Percentiles rank a stretch among this genome's conserved stretches.
These are phyloP conservation scores for Dioszegia crocea DNA, from an alignment of 768 basidiomycete species.

Conservation along the genomic window DNA sequence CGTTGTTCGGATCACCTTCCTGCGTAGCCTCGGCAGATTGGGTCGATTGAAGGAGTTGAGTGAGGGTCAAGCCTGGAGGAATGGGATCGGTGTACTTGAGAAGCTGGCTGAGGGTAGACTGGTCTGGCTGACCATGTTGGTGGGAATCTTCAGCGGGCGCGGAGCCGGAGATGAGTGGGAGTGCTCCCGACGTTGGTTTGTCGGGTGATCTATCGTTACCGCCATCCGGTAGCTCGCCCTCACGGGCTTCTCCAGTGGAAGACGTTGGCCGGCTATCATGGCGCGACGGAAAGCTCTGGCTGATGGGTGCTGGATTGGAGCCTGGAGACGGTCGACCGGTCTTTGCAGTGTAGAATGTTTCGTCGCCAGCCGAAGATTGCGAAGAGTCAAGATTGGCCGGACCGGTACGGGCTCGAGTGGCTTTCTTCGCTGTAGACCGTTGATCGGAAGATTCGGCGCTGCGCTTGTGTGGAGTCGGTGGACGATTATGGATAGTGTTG, in stretches of 20 bases:
- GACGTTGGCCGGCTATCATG: too few species aligned
- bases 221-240: too few species aligned
- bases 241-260: too few species aligned
- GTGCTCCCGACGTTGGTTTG: too few species aligned
- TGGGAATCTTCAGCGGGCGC: too few species aligned
- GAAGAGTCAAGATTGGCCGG: too few species aligned
- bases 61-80: not conserved
- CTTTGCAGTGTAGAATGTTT: not conserved
- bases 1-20: not conserved
- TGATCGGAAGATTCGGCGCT: not conserved
- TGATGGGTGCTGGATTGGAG: too few species aligned
- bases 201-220: too few species aligned
- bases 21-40: not conserved
- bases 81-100: not conserved
- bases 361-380: not conserved
- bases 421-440: not conserved
- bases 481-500: slow-evolving; percentile 5
- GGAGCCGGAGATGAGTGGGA: too few species aligned
- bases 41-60: not conserved
- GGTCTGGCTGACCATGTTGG: not conserved
- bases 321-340: too few species aligned
- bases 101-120: not conserved
- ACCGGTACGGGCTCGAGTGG: not conserved
- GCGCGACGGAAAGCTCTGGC: too few species aligned
- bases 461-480: not conserved